Percentiles rank a stretch among this genome's conserved stretches.
These are phyloP conservation scores for Colletotrichum incanum DNA, from an alignment of 2,329 filamentous ascomycete genomes.

Conservation along the genomic window DNA sequence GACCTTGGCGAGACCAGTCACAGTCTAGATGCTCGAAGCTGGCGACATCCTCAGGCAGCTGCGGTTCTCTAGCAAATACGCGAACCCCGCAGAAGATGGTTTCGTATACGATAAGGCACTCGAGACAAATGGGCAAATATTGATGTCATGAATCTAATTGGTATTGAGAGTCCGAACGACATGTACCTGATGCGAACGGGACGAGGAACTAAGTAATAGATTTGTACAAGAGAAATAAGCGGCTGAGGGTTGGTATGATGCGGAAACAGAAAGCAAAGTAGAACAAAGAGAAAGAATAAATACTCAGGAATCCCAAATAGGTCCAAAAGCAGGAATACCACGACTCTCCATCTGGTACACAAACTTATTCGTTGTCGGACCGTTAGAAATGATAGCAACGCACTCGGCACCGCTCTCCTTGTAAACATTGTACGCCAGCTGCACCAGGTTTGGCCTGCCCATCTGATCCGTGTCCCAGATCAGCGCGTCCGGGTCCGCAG, in stretches of 20 bases:
- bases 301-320: conserved; percentile 76
- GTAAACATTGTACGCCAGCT: conserved; percentile 67
- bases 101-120: background rate
- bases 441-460: conserved; percentile 71
- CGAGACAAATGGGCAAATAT: too few species aligned
- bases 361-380: conserved; percentile 75
- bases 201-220: background rate
- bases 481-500: conserved; percentile 73
- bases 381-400: conserved; percentile 82
- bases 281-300: conserved; percentile 4
- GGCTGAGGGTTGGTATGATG: background rate
- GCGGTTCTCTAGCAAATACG: background rate
- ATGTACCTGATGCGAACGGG: background rate
- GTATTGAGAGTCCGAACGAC: background rate
- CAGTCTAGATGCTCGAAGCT: background rate
- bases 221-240: background rate
- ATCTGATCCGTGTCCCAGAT: conserved; percentile 76
- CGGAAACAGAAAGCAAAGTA: too few species aligned
- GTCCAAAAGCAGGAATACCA: conserved; percentile 78
- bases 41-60: background rate
- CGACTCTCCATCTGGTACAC: conserved; percentile 78
- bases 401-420: conserved; percentile 75
- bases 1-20: background rate
- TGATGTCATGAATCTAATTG: background rate
- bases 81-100: background rate